Evolutionary conservation across 768 basidiomycete species (phyloP).

Genomic region (Phaeolepiota aurea): DNA sequence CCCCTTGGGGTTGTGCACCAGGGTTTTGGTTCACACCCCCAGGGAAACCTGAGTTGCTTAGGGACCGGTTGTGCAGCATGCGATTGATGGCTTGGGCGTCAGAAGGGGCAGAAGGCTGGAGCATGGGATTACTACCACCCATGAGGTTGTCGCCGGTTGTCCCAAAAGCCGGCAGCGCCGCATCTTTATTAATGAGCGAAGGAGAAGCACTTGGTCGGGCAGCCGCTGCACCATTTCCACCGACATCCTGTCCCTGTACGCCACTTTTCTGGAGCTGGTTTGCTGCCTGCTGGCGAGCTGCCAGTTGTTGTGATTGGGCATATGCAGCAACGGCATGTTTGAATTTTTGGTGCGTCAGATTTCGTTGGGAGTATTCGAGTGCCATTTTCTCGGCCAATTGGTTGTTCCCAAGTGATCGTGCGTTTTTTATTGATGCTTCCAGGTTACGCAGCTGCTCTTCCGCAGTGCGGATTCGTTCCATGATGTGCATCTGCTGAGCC

Average conservation of each 20-base stretch:
- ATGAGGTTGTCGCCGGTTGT: background rate
- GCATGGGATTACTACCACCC: too few relatives aligned
- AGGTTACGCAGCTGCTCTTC: conserved; percentile 10
- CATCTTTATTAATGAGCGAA: conserved; percentile 1
- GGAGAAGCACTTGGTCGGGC: background rate
- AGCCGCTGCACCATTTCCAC: background rate
- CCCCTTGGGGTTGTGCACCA: background rate
- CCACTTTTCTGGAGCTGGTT: background rate
- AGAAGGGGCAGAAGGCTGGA: background rate
- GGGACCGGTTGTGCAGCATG: conserved; percentile 1
- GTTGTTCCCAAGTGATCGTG: conserved; percentile 11
- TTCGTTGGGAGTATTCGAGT: conserved; percentile 8
- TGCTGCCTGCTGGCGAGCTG: conserved; percentile 5
- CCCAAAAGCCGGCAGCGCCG: background rate
- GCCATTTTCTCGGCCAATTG: conserved; percentile 8
- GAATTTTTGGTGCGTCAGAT: conserved; percentile 6
- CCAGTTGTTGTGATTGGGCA: conserved; percentile 7
- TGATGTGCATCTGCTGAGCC: conserved; percentile 4
- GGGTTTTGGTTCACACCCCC: too few relatives aligned
- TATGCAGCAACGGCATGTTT: conserved; percentile 2
- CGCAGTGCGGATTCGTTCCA: conserved; percentile 8
- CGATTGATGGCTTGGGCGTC: background rate
- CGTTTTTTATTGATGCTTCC: conserved; percentile 8
- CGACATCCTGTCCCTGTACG: background rate
- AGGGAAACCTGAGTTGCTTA: background rate